These are phyloP conservation scores for Pythium plurisporium DNA, from an alignment of 352 stramenopile species.

Conservation along the genomic window DNA sequence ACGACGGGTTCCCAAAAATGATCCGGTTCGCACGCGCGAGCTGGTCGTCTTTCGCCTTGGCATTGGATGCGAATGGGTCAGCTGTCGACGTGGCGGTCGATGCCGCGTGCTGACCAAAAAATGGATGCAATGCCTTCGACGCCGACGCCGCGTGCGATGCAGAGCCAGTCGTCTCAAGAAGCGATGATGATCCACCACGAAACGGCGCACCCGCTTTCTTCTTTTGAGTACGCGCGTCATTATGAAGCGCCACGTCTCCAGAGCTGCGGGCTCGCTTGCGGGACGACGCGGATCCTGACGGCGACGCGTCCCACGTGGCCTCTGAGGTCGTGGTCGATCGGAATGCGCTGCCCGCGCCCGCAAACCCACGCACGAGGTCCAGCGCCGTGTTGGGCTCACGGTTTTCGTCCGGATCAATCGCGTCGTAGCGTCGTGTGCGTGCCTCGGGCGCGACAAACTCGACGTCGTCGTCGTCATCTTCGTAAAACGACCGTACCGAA, in stretches of 20 bases:
- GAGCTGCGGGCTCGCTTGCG: slow-evolving; percentile 4
- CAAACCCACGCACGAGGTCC: slow-evolving; percentile 33
- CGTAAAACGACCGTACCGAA: slow-evolving; percentile 40
- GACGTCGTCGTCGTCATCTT: slow-evolving; percentile 35
- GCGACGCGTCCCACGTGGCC: neutral
- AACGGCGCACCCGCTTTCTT: neutral
- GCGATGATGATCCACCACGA: too few species aligned
- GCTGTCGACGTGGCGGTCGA: neutral
- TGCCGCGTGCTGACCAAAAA: neutral
- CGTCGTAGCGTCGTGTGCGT: neutral
- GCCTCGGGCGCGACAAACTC: slow-evolving; percentile 2
- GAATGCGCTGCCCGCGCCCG: neutral
- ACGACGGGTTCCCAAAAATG: slow-evolving; percentile 73
- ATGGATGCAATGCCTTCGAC: neutral
- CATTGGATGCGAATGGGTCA: neutral
- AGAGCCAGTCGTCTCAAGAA: too few species aligned
- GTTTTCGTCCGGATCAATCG: slow-evolving; percentile 27
- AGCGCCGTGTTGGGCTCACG: slow-evolving; percentile 48
- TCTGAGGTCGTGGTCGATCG: too few species aligned
- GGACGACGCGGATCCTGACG: too few species aligned
- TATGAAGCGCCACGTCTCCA: neutral
- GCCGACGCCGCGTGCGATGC: neutral
- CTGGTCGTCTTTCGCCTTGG: slow-evolving; percentile 26
- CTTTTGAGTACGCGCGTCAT: slow-evolving; percentile 3
- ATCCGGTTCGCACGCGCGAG: slow-evolving; percentile 50